phyloP scores from a whole-genome alignment of 192 early-diverging fungal genomes.

The Umbelopsis sp. region DNA sequence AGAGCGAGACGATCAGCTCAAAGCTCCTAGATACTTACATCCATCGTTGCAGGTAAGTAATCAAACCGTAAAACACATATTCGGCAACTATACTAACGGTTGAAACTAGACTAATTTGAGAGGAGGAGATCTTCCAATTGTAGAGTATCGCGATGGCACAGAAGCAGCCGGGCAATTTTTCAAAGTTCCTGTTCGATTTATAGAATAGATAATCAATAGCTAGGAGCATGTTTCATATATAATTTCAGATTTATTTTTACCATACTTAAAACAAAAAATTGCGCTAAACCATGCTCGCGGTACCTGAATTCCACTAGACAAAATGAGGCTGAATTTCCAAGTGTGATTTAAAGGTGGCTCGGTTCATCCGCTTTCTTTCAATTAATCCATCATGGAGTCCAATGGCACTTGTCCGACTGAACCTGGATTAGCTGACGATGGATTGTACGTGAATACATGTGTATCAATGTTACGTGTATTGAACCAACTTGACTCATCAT shows the following conservation, averaged over 20 bases:
- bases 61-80: background rate
- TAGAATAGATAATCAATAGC: slow-evolving; percentile 1
- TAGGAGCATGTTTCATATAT: too few species aligned
- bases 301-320: background rate
- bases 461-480: background rate
- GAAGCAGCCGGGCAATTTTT: slow-evolving; percentile 24
- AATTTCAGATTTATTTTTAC: too few species aligned
- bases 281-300: background rate
- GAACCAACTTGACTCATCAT: background rate
- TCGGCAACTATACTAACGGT: background rate
- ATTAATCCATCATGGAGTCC: slow-evolving; percentile 10
- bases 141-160: background rate
- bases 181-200: slow-evolving; percentile 34
- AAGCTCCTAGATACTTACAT: slow-evolving; percentile 35
- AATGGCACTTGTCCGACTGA: slow-evolving; percentile 27
- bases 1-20: slow-evolving; percentile 28
- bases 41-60: slow-evolving; percentile 37
- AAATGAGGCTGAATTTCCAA: background rate
- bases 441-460: slow-evolving; percentile 24
- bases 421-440: slow-evolving; percentile 27
- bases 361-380: background rate
- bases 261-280: background rate
- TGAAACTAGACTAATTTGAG: slow-evolving; percentile 31
- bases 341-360: background rate
- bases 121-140: slow-evolving; percentile 28